phyloP scores from a whole-genome alignment of 768 basidiomycete genomes.

The Termitomyces sp. region DNA sequence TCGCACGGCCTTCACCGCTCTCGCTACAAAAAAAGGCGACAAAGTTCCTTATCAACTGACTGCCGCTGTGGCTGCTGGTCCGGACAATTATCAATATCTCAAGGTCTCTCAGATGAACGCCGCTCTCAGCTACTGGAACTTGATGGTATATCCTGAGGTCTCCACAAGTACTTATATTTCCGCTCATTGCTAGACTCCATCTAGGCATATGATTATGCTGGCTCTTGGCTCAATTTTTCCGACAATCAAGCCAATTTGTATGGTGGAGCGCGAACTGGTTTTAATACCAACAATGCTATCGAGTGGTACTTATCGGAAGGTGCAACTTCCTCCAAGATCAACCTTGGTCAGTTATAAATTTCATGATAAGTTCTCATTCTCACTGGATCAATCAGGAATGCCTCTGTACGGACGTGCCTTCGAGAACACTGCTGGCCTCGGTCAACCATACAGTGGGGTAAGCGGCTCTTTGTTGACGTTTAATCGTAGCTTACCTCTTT shows the following conservation, averaged over 20 bases:
- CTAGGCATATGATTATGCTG: conserved; percentile 73
- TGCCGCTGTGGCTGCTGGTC: conserved; percentile 61
- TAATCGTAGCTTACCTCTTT: background rate
- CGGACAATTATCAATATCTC: conserved; percentile 52
- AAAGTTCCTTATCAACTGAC: conserved; percentile 54
- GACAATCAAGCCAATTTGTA: conserved; percentile 63
- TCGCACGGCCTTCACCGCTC: conserved; percentile 55
- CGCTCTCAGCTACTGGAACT: conserved; percentile 72
- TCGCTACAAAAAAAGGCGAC: conserved; percentile 59
- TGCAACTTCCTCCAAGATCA: conserved; percentile 60
- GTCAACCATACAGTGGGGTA: conserved; percentile 64
- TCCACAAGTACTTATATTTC: background rate
- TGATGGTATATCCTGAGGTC: conserved; percentile 51
- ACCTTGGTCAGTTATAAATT: conserved; percentile 40
- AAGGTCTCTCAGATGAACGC: conserved; percentile 59
- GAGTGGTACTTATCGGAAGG: conserved; percentile 56
- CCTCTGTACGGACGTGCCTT: conserved; percentile 81
- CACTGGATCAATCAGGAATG: conserved; percentile 42
- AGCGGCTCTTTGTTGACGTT: conserved; percentile 10
- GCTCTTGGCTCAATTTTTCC: conserved; percentile 65
- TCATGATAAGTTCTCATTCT: background rate
- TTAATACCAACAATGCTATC: conserved; percentile 66
- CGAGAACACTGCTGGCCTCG: conserved; percentile 63
- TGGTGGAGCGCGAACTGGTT: conserved; percentile 53
- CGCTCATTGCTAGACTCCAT: background rate